These are phyloP conservation scores for Ceratobasidium sp. DNA, from an alignment of 1,284 basidiomycete species.

Conservation along the genomic window DNA sequence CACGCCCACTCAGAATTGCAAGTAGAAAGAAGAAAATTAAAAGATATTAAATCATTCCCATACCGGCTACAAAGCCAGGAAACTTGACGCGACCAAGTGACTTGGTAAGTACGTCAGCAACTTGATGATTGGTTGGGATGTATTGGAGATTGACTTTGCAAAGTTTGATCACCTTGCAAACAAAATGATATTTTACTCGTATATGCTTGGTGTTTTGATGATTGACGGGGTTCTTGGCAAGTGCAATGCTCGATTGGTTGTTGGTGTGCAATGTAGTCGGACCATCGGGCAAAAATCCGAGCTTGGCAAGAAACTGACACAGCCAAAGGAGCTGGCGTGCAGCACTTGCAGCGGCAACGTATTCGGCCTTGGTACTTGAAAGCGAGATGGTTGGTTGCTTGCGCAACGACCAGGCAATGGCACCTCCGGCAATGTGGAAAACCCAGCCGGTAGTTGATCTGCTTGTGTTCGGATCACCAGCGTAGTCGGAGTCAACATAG, in stretches of 20 bases:
- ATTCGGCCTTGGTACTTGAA: conserved; percentile 52
- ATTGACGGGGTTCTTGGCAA: conserved; percentile 44
- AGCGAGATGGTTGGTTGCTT: conserved; percentile 47
- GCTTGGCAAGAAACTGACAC: conserved; percentile 31
- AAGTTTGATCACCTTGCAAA: conserved; percentile 46
- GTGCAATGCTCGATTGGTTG: conserved; percentile 44
- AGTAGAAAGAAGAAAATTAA: background rate
- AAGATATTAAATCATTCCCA: background rate
- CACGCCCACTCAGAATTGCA: conserved; percentile 10
- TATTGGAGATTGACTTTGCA: conserved; percentile 48
- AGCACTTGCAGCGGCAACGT: conserved; percentile 49
- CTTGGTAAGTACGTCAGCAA: conserved; percentile 47
- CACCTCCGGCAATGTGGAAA: background rate
- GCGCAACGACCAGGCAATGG: conserved; percentile 39
- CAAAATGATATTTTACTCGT: conserved; percentile 45
- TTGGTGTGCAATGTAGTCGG: conserved; percentile 42
- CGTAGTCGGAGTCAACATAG: conserved; percentile 1
- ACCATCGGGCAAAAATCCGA: background rate
- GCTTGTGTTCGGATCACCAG: conserved; percentile 10
- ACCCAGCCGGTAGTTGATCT: conserved; percentile 17
- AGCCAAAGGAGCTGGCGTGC: conserved; percentile 47
- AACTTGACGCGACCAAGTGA: conserved; percentile 1
- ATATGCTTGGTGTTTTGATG: conserved; percentile 47
- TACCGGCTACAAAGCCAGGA: conserved; percentile 1
- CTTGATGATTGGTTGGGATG: conserved; percentile 47